Percentiles rank a stretch among this genome's conserved stretches.
Evolutionary conservation across 306 rosid genomes (phyloP).

Genomic region (Datisca glomerata): DNA sequence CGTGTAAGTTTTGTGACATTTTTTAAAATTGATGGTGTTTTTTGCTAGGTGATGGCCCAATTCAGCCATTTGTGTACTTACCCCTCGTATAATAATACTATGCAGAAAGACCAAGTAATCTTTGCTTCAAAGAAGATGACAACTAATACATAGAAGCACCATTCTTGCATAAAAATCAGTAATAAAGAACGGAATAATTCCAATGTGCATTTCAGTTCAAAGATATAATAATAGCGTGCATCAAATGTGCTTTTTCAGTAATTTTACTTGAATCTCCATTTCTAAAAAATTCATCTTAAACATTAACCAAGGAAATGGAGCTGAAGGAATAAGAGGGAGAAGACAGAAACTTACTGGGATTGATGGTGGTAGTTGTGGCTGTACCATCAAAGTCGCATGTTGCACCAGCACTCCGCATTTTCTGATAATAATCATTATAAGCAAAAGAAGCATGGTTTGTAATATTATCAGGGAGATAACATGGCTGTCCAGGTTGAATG

Average conservation of each 20-base stretch:
- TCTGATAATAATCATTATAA: constrained; percentile 76
- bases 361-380: constrained; percentile 33
- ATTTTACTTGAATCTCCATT: not conserved
- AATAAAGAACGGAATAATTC: no score
- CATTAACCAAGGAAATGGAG: not conserved
- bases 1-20: no score
- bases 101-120: no score
- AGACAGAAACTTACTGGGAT: constrained; percentile 65
- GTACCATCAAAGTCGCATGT: constrained; percentile 86
- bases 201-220: not conserved
- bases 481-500: constrained; percentile 57
- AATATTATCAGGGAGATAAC: constrained; percentile 52
- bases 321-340: constrained; percentile 10
- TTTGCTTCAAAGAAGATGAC: no score
- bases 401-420: constrained; percentile 57
- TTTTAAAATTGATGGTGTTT: no score
- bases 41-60: no score
- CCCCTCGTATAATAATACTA: no score
- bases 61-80: no score
- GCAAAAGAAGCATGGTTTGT: constrained; percentile 87
- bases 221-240: not conserved
- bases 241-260: not conserved
- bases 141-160: no score
- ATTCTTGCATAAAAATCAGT: no score
- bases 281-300: not conserved